phyloP scores from a whole-genome alignment of 2,329 filamentous ascomycete species.

The Colletotrichum phormii region DNA sequence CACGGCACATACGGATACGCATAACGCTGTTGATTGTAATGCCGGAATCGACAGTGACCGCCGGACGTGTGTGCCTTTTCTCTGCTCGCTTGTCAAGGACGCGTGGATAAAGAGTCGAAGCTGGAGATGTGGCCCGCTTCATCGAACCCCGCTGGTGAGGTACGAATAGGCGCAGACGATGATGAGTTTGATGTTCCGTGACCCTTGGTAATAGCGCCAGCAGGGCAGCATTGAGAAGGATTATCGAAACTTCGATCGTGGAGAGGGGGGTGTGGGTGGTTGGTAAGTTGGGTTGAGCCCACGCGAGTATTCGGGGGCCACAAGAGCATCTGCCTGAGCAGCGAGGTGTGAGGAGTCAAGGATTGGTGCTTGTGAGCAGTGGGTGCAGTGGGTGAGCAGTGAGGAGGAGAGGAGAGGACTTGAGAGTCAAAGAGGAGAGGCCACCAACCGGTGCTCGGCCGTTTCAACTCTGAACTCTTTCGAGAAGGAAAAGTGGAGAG shows the following conservation, averaged over 20 bases:
- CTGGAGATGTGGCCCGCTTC: not conserved
- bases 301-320: not conserved
- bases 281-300: not conserved
- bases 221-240: conserved; percentile 2
- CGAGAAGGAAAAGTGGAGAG: conserved; percentile 31
- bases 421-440: not conserved
- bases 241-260: conserved; percentile 26
- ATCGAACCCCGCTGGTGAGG: not conserved
- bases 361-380: not conserved
- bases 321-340: not conserved
- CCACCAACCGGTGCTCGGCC: conserved; percentile 14
- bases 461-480: conserved; percentile 29
- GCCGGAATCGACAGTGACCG: not conserved
- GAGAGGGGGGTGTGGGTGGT: not conserved
- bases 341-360: not conserved
- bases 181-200: conserved; percentile 22
- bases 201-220: conserved; percentile 13
- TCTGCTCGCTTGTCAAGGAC: not conserved
- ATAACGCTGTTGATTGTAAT: not conserved
- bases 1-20: not conserved
- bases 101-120: not conserved
- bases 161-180: conserved; percentile 9
- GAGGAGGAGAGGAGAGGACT: not conserved
- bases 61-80: not conserved
- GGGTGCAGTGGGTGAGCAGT: not conserved